Conservation (phyloP, 768 basidiomycete species). For the Collybiopsis luxurians region DNA sequence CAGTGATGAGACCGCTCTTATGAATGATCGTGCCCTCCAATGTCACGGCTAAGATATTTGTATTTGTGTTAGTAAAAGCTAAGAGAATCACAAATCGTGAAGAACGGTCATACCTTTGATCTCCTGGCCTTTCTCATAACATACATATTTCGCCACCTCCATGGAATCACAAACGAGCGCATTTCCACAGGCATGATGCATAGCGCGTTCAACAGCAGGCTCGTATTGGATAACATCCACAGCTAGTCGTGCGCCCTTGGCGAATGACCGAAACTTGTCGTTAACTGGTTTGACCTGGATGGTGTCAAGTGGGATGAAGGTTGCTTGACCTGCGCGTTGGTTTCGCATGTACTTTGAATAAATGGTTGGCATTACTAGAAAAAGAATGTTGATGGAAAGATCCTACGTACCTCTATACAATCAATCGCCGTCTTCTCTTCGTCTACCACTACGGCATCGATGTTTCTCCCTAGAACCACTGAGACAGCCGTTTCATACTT, state of each 20-base stretch:
- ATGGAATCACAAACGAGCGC: slow-evolving; percentile 94
- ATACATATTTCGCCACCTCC: slow-evolving; percentile 87
- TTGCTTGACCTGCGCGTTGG: slow-evolving; percentile 93
- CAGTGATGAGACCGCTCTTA: slow-evolving; percentile 96
- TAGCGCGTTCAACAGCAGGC: slow-evolving; percentile 84
- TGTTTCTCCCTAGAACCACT: slow-evolving; percentile 89
- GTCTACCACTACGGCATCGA: slow-evolving; percentile 95
- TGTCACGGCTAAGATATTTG: slow-evolving; percentile 70
- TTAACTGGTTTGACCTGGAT: slow-evolving; percentile 93
- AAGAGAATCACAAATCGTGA: background rate
- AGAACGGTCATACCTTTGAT: slow-evolving; percentile 76
- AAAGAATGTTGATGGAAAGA: background rate
- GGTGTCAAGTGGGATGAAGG: slow-evolving; percentile 97
- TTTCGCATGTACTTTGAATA: slow-evolving; percentile 91
- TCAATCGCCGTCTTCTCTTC: slow-evolving; percentile 96
- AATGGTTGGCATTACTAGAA: background rate
- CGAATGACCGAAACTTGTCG: slow-evolving; percentile 92
- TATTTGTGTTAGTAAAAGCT: background rate
- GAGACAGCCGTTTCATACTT: slow-evolving; percentile 93
- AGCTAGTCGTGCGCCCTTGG: slow-evolving; percentile 81
- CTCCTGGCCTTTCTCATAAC: slow-evolving; percentile 93
- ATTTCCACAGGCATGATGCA: slow-evolving; percentile 96
- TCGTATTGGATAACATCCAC: slow-evolving; percentile 86
- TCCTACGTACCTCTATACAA: slow-evolving; percentile 78
- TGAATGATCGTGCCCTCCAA: slow-evolving; percentile 97